These are phyloP conservation scores for Cutaneotrichosporon cavernicola DNA, from an alignment of 1,284 basidiomycete genomes.

Conservation along the genomic window DNA sequence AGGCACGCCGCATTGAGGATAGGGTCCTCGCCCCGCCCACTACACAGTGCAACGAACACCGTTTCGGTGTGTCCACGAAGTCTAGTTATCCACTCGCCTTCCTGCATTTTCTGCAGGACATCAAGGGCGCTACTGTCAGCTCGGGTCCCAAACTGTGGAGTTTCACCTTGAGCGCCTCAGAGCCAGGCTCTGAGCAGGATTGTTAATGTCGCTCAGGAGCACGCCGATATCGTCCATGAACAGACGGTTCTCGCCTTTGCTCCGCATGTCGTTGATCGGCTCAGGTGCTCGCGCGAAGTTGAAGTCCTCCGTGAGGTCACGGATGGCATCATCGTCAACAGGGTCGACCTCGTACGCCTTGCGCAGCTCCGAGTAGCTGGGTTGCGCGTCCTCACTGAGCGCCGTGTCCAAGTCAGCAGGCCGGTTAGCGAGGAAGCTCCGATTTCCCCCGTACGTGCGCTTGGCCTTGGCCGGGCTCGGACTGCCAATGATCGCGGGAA, in stretches of 20 bases:
- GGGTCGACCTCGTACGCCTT: slow-evolving; percentile 48
- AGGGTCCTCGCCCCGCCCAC: slow-evolving; percentile 27
- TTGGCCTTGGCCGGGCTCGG: slow-evolving; percentile 28
- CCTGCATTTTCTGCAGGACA: slow-evolving; percentile 42
- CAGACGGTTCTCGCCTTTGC: slow-evolving; percentile 48
- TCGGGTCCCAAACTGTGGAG: not conserved
- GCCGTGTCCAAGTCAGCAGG: slow-evolving; percentile 18
- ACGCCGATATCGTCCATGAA: slow-evolving; percentile 50
- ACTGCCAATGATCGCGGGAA: slow-evolving; percentile 9
- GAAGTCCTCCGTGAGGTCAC: slow-evolving; percentile 32
- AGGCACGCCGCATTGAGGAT: slow-evolving; percentile 34
- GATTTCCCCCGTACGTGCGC: slow-evolving; percentile 38
- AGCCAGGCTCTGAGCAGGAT: slow-evolving; percentile 20
- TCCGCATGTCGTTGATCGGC: slow-evolving; percentile 47
- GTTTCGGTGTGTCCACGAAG: slow-evolving; percentile 44
- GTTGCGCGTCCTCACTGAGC: slow-evolving; percentile 15
- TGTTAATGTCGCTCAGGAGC: slow-evolving; percentile 40
- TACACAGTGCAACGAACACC: slow-evolving; percentile 33
- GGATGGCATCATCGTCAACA: slow-evolving; percentile 23
- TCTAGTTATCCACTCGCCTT: slow-evolving; percentile 40
- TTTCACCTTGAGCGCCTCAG: slow-evolving; percentile 38
- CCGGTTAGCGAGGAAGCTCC: slow-evolving; percentile 27
- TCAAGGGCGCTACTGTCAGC: slow-evolving; percentile 39
- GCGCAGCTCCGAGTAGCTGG: slow-evolving; percentile 48
- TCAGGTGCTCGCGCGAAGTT: slow-evolving; percentile 39